A percentile compares a stretch with the other conserved stretches of the same genome.
Evolutionary conservation across 495 filamentous ascomycete species (phyloP).

Genomic region (Neurospora africana): DNA sequence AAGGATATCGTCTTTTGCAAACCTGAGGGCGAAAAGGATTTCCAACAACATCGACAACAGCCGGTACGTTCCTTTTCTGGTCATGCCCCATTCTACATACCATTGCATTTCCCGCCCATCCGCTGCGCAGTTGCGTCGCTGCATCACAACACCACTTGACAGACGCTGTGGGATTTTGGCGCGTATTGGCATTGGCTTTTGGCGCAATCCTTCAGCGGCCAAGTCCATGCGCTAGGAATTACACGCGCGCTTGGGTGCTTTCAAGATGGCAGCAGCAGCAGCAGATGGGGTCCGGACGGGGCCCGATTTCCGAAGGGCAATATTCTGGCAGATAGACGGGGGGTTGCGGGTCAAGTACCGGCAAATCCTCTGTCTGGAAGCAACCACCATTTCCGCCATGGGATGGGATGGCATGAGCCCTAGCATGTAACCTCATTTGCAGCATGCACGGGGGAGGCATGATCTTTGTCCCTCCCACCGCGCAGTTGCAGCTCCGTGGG

Average conservation of each 20-base stretch:
- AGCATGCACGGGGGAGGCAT: conserved; percentile 3
- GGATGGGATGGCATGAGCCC: neutral
- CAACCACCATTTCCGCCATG: neutral
- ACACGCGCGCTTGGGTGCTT: neutral
- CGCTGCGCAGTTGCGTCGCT: neutral
- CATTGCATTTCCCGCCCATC: neutral
- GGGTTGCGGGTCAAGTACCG: conserved; percentile 1
- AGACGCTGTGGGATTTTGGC: neutral
- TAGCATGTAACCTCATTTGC: conserved; percentile 8
- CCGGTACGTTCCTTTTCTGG: neutral
- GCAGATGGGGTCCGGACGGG: neutral
- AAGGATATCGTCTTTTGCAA: neutral
- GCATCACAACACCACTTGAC: neutral
- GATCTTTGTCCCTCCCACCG: neutral
- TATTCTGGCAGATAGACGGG: neutral
- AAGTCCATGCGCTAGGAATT: neutral
- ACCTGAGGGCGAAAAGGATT: neutral
- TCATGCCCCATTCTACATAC: neutral
- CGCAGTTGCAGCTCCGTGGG: neutral
- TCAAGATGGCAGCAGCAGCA: neutral
- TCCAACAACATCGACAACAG: neutral
- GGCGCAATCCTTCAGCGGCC: neutral
- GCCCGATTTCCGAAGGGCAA: neutral
- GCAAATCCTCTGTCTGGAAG: neutral
- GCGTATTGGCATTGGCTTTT: neutral